Conservation (phyloP, 108 stramenopile species). For the Skeletonema menzelii region DNA sequence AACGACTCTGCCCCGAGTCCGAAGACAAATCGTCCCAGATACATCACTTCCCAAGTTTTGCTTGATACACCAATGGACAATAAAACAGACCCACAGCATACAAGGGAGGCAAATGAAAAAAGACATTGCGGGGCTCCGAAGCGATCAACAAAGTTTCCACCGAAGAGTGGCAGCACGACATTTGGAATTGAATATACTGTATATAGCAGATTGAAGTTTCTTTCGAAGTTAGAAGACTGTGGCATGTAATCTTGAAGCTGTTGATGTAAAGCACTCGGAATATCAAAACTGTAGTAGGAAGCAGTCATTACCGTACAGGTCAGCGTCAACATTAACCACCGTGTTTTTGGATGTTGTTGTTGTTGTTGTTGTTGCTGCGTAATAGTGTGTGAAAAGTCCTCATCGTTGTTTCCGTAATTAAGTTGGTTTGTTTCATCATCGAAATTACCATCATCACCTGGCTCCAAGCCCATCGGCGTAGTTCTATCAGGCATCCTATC, state of each 20-base stretch:
- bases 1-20: slow-evolving; percentile 68
- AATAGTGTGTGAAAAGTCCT: background rate
- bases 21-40: slow-evolving; percentile 55
- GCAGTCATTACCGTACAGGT: slow-evolving; percentile 27
- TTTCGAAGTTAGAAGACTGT: slow-evolving; percentile 27
- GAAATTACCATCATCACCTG: background rate
- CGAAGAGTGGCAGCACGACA: slow-evolving; percentile 61
- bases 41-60: slow-evolving; percentile 54
- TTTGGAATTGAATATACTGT: slow-evolving; percentile 70
- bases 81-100: slow-evolving; percentile 47
- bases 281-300: slow-evolving; percentile 32
- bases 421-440: background rate
- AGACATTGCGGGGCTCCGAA: slow-evolving; percentile 34
- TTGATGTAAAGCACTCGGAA: slow-evolving; percentile 47
- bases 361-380: background rate
- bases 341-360: background rate
- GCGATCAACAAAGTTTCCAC: slow-evolving; percentile 56
- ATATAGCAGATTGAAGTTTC: slow-evolving; percentile 61
- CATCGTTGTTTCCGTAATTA: background rate
- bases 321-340: slow-evolving; percentile 33
- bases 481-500: background rate
- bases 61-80: slow-evolving; percentile 47
- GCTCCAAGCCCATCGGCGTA: background rate
- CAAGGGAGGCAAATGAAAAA: slow-evolving; percentile 31
- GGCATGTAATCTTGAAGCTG: slow-evolving; percentile 45